Percentiles rank a stretch among this genome's conserved stretches.
Evolutionary conservation across 2,329 filamentous ascomycete species (phyloP).

Genomic region (Elsinoe fawcettii): DNA sequence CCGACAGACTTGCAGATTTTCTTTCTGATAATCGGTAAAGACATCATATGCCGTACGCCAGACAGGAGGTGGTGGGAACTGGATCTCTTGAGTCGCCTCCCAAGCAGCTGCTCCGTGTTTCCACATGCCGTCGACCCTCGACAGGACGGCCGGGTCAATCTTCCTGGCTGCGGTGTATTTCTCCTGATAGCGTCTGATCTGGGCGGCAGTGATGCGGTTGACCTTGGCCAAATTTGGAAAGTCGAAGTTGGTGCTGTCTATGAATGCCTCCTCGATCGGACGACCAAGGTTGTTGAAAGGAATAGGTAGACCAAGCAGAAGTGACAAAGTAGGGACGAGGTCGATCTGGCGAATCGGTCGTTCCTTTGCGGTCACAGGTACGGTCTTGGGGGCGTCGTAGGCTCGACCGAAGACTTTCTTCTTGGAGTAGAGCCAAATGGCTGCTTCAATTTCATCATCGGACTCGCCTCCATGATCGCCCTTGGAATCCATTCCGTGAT

Average conservation of each 20-base stretch:
- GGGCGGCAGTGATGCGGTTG: slow-evolving; percentile 68
- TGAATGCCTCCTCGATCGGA: slow-evolving; percentile 90
- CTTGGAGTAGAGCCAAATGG: slow-evolving; percentile 98
- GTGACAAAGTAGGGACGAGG: slow-evolving; percentile 80
- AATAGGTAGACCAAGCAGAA: slow-evolving; percentile 84
- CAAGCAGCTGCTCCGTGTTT: slow-evolving; percentile 48
- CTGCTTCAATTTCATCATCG: slow-evolving; percentile 88
- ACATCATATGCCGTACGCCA: slow-evolving; percentile 44
- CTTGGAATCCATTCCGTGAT: slow-evolving; percentile 96
- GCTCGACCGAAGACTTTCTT: slow-evolving; percentile 74
- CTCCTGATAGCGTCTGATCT: slow-evolving; percentile 80
- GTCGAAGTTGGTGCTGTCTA: slow-evolving; percentile 57
- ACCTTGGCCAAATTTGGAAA: slow-evolving; percentile 73
- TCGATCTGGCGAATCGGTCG: slow-evolving; percentile 80
- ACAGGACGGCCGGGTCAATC: slow-evolving; percentile 52
- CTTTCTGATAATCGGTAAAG: slow-evolving; percentile 66
- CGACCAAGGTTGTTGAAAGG: slow-evolving; percentile 92
- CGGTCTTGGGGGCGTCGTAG: slow-evolving; percentile 49
- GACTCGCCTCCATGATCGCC: slow-evolving; percentile 98
- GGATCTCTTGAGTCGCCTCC: slow-evolving; percentile 38
- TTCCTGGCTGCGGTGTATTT: slow-evolving; percentile 71
- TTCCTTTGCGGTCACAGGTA: slow-evolving; percentile 65
- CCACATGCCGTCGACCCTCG: slow-evolving; percentile 54
- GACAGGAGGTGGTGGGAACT: slow-evolving; percentile 31
- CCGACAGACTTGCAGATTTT: slow-evolving; percentile 73